These are phyloP conservation scores for Colletotrichum gigasporum DNA, from an alignment of 2,329 filamentous ascomycete species.

Conservation along the genomic window DNA sequence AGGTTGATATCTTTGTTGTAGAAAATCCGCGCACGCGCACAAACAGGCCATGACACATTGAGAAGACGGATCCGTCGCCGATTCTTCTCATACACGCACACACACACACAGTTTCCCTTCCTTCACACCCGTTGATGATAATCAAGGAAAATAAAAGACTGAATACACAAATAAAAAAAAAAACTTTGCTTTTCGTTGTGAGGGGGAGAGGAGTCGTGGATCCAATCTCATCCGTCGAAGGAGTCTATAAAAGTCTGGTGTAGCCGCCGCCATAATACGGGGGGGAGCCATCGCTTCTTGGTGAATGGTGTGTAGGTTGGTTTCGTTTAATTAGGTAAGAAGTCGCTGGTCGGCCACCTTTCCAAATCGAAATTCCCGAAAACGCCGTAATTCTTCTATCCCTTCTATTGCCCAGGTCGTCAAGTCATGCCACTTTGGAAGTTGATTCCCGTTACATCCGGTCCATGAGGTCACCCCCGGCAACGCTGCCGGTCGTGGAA, in stretches of 20 bases:
- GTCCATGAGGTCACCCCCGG: conserved; percentile 75
- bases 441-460: conserved; percentile 48
- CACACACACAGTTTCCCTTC: neutral
- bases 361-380: conserved; percentile 22
- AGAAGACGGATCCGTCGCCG: conserved; percentile 1
- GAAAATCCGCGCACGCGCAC: neutral
- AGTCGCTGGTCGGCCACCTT: conserved; percentile 24
- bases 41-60: conserved; percentile 11
- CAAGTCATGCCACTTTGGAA: conserved; percentile 45
- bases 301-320: neutral
- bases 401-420: conserved; percentile 51
- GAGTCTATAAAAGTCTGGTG: conserved; percentile 19
- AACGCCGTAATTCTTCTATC: conserved; percentile 51
- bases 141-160: neutral
- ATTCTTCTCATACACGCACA: conserved; percentile 9
- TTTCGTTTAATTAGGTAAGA: conserved; percentile 19
- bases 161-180: neutral
- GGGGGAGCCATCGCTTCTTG: conserved; percentile 16
- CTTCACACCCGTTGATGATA: neutral
- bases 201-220: conserved; percentile 20
- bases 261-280: conserved; percentile 2
- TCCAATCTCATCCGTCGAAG: conserved; percentile 26
- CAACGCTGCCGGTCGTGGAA: conserved; percentile 80
- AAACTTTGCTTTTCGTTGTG: conserved; percentile 21
- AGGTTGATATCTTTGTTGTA: conserved; percentile 18